Percentiles rank a stretch among this genome's conserved stretches.
These are phyloP conservation scores for Paraphoma sp. DNA, from an alignment of 2,329 filamentous ascomycete genomes.

Conservation along the genomic window DNA sequence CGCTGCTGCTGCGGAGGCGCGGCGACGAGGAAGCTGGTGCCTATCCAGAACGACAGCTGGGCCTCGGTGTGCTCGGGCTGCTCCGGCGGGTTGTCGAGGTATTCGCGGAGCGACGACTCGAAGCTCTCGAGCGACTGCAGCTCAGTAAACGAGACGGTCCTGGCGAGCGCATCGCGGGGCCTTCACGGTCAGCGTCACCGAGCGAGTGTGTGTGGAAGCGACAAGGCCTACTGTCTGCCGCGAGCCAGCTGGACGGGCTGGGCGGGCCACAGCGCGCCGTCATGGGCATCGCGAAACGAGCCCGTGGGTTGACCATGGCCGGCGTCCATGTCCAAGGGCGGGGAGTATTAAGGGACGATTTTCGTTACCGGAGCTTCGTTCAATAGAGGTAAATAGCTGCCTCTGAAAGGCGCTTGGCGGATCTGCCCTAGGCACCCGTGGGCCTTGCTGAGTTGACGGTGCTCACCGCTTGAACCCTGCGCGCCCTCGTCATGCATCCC, in stretches of 20 bases:
- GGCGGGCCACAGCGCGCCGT: slow-evolving; percentile 22
- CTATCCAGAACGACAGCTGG: slow-evolving; percentile 48
- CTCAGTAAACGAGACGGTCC: slow-evolving; percentile 36
- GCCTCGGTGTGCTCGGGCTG: slow-evolving; percentile 48
- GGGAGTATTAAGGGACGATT: neutral
- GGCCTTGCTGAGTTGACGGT: neutral
- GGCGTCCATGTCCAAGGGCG: slow-evolving; percentile 24
- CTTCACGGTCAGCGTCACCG: too few relatives aligned
- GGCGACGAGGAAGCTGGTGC: slow-evolving; percentile 43
- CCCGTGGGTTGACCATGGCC: slow-evolving; percentile 19
- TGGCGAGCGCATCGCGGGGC: slow-evolving; percentile 44
- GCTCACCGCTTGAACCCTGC: neutral
- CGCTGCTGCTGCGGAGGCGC: slow-evolving; percentile 4
- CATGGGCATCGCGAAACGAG: slow-evolving; percentile 16
- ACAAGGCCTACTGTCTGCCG: slow-evolving; percentile 32
- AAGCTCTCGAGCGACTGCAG: slow-evolving; percentile 44
- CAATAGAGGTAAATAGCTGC: neutral
- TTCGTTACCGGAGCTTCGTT: neutral
- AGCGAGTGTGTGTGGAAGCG: too few relatives aligned
- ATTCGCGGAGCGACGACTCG: slow-evolving; percentile 44
- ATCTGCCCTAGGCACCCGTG: neutral
- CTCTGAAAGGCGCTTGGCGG: neutral
- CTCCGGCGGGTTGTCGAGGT: slow-evolving; percentile 41
- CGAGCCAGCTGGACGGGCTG: slow-evolving; percentile 37
- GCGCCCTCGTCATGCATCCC: neutral